These are phyloP conservation scores for Debaryomyces castellii DNA, from an alignment of 805 yeast genomes.

Conservation along the genomic window DNA sequence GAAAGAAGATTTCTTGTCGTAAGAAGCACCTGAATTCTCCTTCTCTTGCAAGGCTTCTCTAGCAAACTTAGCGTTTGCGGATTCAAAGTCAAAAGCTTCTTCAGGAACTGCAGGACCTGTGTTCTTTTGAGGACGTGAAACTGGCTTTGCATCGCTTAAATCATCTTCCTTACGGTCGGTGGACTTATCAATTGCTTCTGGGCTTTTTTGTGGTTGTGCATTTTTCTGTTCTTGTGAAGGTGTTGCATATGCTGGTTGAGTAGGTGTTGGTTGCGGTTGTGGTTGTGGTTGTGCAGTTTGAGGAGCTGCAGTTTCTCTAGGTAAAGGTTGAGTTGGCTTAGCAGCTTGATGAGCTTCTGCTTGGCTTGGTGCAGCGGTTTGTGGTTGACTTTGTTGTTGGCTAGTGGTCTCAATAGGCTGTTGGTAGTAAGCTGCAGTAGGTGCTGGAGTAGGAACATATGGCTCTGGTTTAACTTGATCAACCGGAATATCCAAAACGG, in stretches of 20 bases:
- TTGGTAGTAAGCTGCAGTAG: slow-evolving; percentile 15
- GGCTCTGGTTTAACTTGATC: slow-evolving; percentile 61
- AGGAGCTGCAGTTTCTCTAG: background rate
- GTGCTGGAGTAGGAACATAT: slow-evolving; percentile 17
- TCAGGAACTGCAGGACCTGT: slow-evolving; percentile 31
- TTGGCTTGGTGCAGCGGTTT: slow-evolving; percentile 9
- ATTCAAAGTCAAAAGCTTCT: slow-evolving; percentile 72
- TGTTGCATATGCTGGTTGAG: slow-evolving; percentile 8
- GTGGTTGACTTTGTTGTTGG: slow-evolving; percentile 3
- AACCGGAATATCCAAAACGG: slow-evolving; percentile 72
- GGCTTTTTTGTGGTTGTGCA: slow-evolving; percentile 8
- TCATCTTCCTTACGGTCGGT: slow-evolving; percentile 9
- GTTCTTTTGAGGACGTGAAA: slow-evolving; percentile 9
- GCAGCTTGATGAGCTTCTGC: slow-evolving; percentile 7
- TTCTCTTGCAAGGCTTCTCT: slow-evolving; percentile 44
- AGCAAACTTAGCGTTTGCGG: slow-evolving; percentile 69
- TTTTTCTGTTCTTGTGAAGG: slow-evolving; percentile 7
- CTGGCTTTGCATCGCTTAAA: slow-evolving; percentile 15
- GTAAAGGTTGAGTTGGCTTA: slow-evolving; percentile 9
- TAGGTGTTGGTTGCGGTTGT: slow-evolving; percentile 3
- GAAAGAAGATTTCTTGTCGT: slow-evolving; percentile 82
- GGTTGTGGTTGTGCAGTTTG: slow-evolving; percentile 2
- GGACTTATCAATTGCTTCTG: slow-evolving; percentile 11
- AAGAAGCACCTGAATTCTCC: slow-evolving; percentile 35
- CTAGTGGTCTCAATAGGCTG: slow-evolving; percentile 9